These are phyloP conservation scores for Coniosporium apollinis DNA, from an alignment of 495 filamentous ascomycete species.

Conservation along the genomic window DNA sequence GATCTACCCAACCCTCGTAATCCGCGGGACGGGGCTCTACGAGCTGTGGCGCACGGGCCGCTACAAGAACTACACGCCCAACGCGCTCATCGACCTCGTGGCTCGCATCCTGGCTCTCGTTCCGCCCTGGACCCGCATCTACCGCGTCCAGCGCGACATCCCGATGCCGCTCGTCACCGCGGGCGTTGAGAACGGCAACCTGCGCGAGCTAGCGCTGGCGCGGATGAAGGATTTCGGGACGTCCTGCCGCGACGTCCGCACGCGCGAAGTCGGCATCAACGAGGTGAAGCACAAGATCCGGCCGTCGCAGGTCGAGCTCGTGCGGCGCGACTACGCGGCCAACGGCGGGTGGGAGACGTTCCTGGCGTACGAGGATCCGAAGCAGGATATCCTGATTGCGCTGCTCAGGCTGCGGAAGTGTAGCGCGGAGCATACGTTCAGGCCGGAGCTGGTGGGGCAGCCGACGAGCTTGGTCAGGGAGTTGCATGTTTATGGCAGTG, in stretches of 20 bases:
- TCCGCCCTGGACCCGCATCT: slow-evolving; percentile 96
- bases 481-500: slow-evolving; percentile 90
- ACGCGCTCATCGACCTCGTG: slow-evolving; percentile 86
- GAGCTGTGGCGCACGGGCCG: slow-evolving; percentile 93
- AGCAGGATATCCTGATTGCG: slow-evolving; percentile 93
- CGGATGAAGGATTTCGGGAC: slow-evolving; percentile 99
- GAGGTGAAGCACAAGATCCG: slow-evolving; percentile 98
- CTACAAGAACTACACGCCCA: slow-evolving; percentile 97
- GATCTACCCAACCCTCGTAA: slow-evolving; percentile 95
- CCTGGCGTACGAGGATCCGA: slow-evolving; percentile 92
- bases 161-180: slow-evolving; percentile 96
- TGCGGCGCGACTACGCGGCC: slow-evolving; percentile 86
- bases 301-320: slow-evolving; percentile 87
- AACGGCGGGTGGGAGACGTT: slow-evolving; percentile 99
- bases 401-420: slow-evolving; percentile 83
- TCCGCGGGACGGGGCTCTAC: slow-evolving; percentile 91
- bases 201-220: slow-evolving; percentile 79
- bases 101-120: slow-evolving; percentile 87
- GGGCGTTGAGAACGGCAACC: slow-evolving; percentile 93
- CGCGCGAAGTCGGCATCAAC: slow-evolving; percentile 92
- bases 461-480: slow-evolving; percentile 86
- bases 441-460: slow-evolving; percentile 68
- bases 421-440: slow-evolving; percentile 74
- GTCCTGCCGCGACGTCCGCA: slow-evolving; percentile 92
- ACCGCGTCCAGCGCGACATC: slow-evolving; percentile 95